These are phyloP conservation scores for Haplosporangium gracile DNA, from an alignment of 192 early-diverging fungal species.

Conservation along the genomic window DNA sequence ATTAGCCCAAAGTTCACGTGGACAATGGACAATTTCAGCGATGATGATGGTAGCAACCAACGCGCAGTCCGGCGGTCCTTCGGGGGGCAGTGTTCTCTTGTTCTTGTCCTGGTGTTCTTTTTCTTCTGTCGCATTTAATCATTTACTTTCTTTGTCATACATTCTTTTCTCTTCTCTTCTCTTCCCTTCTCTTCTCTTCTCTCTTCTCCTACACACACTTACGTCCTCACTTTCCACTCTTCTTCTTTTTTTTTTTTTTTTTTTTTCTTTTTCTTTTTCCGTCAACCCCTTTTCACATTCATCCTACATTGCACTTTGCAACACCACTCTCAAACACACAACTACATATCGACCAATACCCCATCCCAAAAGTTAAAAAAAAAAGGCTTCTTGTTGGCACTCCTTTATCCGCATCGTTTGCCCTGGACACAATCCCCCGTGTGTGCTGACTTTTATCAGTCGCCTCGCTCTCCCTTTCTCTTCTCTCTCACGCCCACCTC, in stretches of 20 bases:
- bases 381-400: background rate
- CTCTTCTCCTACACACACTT: background rate
- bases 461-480: background rate
- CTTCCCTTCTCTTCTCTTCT: background rate
- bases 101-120: background rate
- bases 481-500: background rate
- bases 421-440: background rate
- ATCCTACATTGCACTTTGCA: background rate
- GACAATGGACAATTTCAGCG: too few species aligned
- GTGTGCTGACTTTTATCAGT: background rate
- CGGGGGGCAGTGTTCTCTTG: too few species aligned
- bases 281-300: background rate
- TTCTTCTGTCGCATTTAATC: background rate
- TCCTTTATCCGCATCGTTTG: background rate
- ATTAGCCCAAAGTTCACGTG: too few species aligned
- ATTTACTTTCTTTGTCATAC: too few species aligned
- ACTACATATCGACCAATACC: conserved; percentile 1
- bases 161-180: background rate
- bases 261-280: background rate
- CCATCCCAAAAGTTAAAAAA: background rate
- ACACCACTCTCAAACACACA: background rate
- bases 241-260: background rate
- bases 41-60: background rate
- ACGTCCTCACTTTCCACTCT: background rate
- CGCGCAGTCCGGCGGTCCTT: background rate